phyloP scores from a whole-genome alignment of 257 asterid species.

The Solanum virginianum region DNA sequence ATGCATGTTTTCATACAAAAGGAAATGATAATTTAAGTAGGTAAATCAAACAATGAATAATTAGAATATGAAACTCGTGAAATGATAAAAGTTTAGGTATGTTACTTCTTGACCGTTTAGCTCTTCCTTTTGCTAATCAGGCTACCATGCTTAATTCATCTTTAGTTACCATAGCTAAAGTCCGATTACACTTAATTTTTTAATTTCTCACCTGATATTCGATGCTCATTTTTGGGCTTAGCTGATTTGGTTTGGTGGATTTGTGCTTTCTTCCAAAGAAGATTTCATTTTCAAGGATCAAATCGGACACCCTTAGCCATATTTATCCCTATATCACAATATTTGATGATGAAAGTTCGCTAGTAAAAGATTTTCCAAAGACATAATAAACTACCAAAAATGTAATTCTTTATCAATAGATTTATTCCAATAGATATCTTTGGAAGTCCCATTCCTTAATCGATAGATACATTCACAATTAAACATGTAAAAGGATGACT shows the following conservation, averaged over 20 bases:
- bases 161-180: not conserved
- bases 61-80: no score
- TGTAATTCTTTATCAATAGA: not conserved
- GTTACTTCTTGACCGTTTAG: fast-evolving
- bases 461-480: not conserved
- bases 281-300: not conserved
- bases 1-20: no score
- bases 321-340: not conserved
- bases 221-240: fast-evolving
- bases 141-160: not conserved
- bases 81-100: not conserved
- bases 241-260: fast-evolving
- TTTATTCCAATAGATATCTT: not conserved
- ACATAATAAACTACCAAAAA: not conserved
- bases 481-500: not conserved
- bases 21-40: not conserved
- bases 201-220: not conserved
- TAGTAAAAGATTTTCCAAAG: not conserved
- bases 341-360: not conserved
- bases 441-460: not conserved
- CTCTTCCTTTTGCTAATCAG: not conserved
- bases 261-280: not conserved
- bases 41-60: no score
- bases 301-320: fast-evolving
- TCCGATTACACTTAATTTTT: not conserved